Evolutionary conservation across 2,329 filamentous ascomycete genomes (phyloP), one percentile per base, ranked within the genome.

Genomic region (Cladosporium austrohemisphaericum): DNA sequence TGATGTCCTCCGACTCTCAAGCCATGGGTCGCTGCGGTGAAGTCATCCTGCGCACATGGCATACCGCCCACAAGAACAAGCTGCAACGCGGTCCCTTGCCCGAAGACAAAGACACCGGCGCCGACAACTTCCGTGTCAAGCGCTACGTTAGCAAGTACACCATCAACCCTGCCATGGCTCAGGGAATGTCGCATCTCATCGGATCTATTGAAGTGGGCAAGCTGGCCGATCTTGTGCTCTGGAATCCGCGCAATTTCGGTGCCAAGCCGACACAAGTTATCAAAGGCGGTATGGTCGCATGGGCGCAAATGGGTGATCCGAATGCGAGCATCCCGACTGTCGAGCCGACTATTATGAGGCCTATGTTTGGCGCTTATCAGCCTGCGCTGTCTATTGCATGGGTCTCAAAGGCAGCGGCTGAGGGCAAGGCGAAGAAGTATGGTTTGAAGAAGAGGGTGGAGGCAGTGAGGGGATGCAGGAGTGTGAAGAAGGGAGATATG

Each of bases 11-110:
- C 1, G 92, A 97, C 71, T 92, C 86, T 0, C 92, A 97, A 71
- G 92, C 92, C 60, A 97, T 97, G 92, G 92, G 92, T 50, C 86
- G 92, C 43, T 95, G 89, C 65, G 92, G 92, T 56, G 92, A 97
- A 72, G 92, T 97, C 47, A 82, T 97, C 53, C 76, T 94, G 19
- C 81, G 92, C 10, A 96, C 92, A 0, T 97, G 92, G 92, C 91
- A 96, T 70, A 97, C 92, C 2, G 92, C 92, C 0, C 89, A 96
- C 71, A 96, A 96, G 79, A 97, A 97, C 68, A 95, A 95, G 70
- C 65, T 84, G 14, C 90, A 96, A 71, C 80, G 91, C 7, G 92
- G 92, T 0, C 64, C 69, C 1, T 71, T 97, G 22, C 74, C 79
- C 5, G 87, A 95, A 72, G 92, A 97, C 61, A 76, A 85, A 55